A percentile compares a stretch with the other conserved stretches of the same genome.
These are phyloP conservation scores for Xanthoceras sorbifolium DNA, from an alignment of 345 rosid species.

Conservation along the genomic window DNA sequence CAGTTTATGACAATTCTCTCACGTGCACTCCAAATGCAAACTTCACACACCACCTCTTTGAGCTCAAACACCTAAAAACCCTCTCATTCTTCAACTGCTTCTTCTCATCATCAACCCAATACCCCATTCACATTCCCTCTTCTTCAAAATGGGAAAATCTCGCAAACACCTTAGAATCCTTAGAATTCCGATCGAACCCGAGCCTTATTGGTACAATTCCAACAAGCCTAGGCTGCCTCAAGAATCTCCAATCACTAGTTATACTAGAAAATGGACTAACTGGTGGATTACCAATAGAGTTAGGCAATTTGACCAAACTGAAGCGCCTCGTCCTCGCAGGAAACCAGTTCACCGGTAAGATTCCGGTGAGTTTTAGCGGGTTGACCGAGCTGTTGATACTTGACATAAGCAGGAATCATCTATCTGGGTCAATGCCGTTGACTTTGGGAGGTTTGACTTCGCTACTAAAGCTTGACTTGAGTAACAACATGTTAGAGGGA, in stretches of 20 bases:
- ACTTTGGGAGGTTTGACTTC: constrained; percentile 31
- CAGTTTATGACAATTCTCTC: constrained; percentile 39
- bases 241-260: constrained; percentile 32
- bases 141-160: constrained; percentile 32
- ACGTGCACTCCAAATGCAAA: constrained; percentile 24
- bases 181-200: constrained; percentile 42
- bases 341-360: constrained; percentile 27
- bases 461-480: constrained; percentile 45
- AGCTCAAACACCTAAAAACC: constrained; percentile 33
- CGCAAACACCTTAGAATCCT: constrained; percentile 22
- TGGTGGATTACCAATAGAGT: constrained; percentile 28
- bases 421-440: constrained; percentile 35
- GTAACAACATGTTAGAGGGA: constrained; percentile 32
- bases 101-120: constrained; percentile 27
- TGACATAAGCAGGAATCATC: constrained; percentile 41
- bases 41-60: constrained; percentile 31
- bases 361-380: constrained; percentile 36
- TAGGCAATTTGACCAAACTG: constrained; percentile 28
- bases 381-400: constrained; percentile 34
- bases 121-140: constrained; percentile 28
- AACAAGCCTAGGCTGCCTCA: constrained; percentile 25
- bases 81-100: constrained; percentile 37
- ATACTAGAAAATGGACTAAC: constrained; percentile 35
- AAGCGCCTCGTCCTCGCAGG: constrained; percentile 37
- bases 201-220: constrained; percentile 37